These are phyloP conservation scores for Talaromyces verruculosus DNA, from an alignment of 2,329 filamentous ascomycete genomes.

Conservation along the genomic window DNA sequence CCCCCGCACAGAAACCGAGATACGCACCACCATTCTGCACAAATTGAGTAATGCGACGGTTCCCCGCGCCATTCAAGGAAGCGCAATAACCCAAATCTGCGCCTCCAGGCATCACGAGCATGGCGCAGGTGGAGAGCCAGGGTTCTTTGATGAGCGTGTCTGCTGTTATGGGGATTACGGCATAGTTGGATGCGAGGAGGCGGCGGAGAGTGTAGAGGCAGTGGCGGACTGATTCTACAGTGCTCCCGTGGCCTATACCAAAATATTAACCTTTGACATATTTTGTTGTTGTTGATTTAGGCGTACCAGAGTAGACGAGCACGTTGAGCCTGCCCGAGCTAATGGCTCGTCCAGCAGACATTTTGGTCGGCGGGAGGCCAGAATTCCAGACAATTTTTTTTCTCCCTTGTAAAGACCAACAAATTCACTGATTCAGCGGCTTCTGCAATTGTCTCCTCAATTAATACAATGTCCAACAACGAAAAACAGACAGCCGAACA, in stretches of 20 bases:
- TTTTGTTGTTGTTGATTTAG: constrained; percentile 21
- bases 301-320: constrained; percentile 81
- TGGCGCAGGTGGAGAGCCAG: constrained; percentile 81
- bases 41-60: constrained; percentile 78
- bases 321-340: constrained; percentile 76
- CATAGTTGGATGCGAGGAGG: constrained; percentile 85
- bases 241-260: constrained; percentile 74
- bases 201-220: constrained; percentile 83
- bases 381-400: not conserved
- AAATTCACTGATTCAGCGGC: not conserved
- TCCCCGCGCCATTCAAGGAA: constrained; percentile 82
- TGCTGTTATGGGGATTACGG: constrained; percentile 80
- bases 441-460: no score
- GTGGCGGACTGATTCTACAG: constrained; percentile 83
- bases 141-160: constrained; percentile 83
- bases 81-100: constrained; percentile 92
- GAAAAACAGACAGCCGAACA: constrained; percentile 45
- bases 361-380: constrained; percentile 23
- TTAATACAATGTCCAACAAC: constrained; percentile 56
- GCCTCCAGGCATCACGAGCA: constrained; percentile 89
- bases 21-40: constrained; percentile 83
- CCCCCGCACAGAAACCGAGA: constrained; percentile 90
- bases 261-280: not conserved
- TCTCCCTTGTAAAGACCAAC: not conserved
- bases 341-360: constrained; percentile 49